A percentile compares a stretch with the other conserved stretches of the same genome.
Conservation (phyloP, 805 yeast species). For the Candida sphagnicola region DNA sequence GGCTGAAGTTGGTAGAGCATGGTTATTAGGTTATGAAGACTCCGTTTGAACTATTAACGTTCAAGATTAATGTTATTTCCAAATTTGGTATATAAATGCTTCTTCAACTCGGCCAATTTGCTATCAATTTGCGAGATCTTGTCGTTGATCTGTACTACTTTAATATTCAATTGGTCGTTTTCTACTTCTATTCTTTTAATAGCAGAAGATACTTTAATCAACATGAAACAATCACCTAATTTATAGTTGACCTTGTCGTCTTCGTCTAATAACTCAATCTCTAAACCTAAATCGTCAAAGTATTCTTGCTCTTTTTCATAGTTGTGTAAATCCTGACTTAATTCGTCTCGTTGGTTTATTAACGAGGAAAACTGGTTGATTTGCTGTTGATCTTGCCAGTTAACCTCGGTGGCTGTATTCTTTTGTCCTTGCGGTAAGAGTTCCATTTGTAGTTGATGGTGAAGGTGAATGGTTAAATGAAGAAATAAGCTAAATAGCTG, state of each 20-base stretch:
- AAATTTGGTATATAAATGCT: conserved; percentile 78
- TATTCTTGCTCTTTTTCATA: conserved; percentile 75
- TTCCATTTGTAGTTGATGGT: conserved; percentile 27
- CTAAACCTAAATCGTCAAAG: conserved; percentile 79
- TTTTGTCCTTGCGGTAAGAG: conserved; percentile 53
- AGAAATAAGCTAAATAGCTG: too few relatives aligned
- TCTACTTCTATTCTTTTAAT: conserved; percentile 65
- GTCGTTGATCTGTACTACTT: conserved; percentile 43
- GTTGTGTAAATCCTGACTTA: conserved; percentile 45
- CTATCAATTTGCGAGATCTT: conserved; percentile 51
- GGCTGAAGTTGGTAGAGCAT: too few relatives aligned
- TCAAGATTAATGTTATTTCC: conserved; percentile 89
- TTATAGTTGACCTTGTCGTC: conserved; percentile 72
- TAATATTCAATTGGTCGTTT: conserved; percentile 46
- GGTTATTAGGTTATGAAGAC: too few relatives aligned
- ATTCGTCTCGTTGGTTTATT: conserved; percentile 63
- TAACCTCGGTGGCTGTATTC: conserved; percentile 54
- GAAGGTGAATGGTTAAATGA: conserved; percentile 1
- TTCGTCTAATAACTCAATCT: conserved; percentile 78
- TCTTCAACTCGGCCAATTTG: conserved; percentile 59
- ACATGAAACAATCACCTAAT: conserved; percentile 78
- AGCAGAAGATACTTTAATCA: conserved; percentile 61
- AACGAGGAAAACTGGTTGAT: conserved; percentile 87
- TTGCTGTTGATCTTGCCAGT: conserved; percentile 82
- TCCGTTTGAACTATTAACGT: too few relatives aligned